Conservation (phyloP, 2,329 filamentous ascomycete genomes). For the Torrubiella hemipterigena region DNA sequence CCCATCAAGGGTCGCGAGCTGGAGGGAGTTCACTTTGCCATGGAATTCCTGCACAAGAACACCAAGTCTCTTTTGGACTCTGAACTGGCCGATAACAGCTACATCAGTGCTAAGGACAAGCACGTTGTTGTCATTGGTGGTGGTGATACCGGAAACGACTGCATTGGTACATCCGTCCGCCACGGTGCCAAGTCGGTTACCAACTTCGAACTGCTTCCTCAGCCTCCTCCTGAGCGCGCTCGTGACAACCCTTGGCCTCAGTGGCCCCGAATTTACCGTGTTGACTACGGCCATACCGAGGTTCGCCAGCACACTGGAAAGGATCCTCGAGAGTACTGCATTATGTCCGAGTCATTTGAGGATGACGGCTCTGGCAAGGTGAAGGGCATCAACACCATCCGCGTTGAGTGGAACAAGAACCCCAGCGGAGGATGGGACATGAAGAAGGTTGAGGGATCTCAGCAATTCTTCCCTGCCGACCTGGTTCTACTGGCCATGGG, state of each 20-base stretch:
- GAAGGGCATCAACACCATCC: conserved; percentile 90
- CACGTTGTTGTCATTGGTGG: conserved; percentile 93
- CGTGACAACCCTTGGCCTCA: conserved; percentile 96
- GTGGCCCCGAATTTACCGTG: conserved; percentile 94
- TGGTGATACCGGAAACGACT: conserved; percentile 96
- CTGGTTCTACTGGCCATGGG: conserved; percentile 93
- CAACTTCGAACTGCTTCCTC: conserved; percentile 92
- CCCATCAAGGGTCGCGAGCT: conserved; percentile 82
- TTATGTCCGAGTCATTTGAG: conserved; percentile 96
- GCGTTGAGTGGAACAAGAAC: conserved; percentile 92
- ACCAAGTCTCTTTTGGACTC: conserved; percentile 96
- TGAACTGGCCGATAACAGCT: conserved; percentile 67
- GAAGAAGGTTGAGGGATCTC: conserved; percentile 89
- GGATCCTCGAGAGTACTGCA: conserved; percentile 92
- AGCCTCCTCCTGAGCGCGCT: conserved; percentile 82
- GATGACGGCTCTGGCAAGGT: conserved; percentile 79
- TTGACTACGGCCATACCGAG: conserved; percentile 96
- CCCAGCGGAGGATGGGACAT: conserved; percentile 91
- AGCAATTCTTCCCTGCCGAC: conserved; percentile 94
- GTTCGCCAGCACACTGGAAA: conserved; percentile 94
- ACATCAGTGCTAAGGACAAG: conserved; percentile 93
- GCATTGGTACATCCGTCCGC: conserved; percentile 90
- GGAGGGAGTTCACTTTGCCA: conserved; percentile 87
- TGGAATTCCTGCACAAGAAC: conserved; percentile 96
- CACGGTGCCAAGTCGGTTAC: conserved; percentile 92